A percentile compares a stretch with the other conserved stretches of the same genome.
phyloP scores from a whole-genome alignment of 2,329 filamentous ascomycete genomes.

The Fonsecaea pugnacius region DNA sequence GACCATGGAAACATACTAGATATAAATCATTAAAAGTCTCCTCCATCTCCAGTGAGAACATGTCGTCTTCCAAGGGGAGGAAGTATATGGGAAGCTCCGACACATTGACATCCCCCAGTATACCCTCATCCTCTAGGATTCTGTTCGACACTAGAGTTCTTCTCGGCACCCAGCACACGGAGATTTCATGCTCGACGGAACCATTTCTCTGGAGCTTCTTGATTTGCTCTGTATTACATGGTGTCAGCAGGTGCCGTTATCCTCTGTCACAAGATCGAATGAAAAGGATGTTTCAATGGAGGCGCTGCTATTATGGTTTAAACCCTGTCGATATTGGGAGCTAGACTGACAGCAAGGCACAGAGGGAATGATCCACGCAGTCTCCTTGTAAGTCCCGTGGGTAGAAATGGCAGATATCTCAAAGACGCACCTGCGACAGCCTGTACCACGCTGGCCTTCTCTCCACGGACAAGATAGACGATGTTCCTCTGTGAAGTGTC shows the following conservation, averaged over 20 bases:
- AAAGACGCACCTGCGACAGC: conserved; percentile 79
- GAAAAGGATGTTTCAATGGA: conserved; percentile 44
- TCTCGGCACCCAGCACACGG: conserved; percentile 93
- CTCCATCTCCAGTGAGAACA: conserved; percentile 87
- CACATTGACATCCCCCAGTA: conserved; percentile 89
- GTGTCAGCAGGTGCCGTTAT: conserved; percentile 64
- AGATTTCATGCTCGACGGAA: conserved; percentile 91
- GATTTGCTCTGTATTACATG: conserved; percentile 72
- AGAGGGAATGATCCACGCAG: conserved; percentile 27
- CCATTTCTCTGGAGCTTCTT: conserved; percentile 86
- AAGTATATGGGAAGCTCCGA: conserved; percentile 87
- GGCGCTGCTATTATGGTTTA: conserved; percentile 44
- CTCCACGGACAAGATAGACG: conserved; percentile 88
- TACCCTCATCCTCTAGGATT: conserved; percentile 87
- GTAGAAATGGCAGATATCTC: conserved; percentile 37
- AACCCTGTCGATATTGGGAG: conserved; percentile 26
- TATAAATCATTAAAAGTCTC: conserved; percentile 87
- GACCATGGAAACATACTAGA: conserved; percentile 56
- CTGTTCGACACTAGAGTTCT: conserved; percentile 90
- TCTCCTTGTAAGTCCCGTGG: conserved; percentile 31
- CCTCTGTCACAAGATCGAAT: conserved; percentile 49
- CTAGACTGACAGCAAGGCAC: conserved; percentile 34
- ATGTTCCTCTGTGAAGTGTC: conserved; percentile 95
- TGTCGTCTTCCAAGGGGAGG: conserved; percentile 86
- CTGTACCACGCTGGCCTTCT: conserved; percentile 82